Evolutionary conservation across 768 basidiomycete species (phyloP).

Genomic region (Hebeloma cylindrosporum): DNA sequence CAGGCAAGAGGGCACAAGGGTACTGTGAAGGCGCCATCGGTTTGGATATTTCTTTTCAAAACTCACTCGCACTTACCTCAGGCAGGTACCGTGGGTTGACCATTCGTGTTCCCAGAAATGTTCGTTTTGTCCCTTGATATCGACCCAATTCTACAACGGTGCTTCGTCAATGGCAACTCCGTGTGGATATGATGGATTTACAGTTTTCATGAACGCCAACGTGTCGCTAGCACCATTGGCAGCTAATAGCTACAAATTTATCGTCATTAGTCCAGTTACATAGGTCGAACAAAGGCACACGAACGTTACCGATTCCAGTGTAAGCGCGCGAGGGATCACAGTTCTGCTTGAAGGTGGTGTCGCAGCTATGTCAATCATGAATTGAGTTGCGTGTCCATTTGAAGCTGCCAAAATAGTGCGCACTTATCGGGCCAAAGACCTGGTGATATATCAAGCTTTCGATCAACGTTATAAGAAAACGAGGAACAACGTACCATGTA

Average conservation of each 20-base stretch:
- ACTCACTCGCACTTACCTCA: conserved; percentile 36
- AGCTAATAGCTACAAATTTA: conserved; percentile 46
- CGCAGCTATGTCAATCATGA: conserved; percentile 43
- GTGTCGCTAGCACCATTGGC: conserved; percentile 60
- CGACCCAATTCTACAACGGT: conserved; percentile 53
- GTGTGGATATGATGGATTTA: conserved; percentile 10
- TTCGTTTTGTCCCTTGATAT: conserved; percentile 57
- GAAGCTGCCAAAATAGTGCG: conserved; percentile 16
- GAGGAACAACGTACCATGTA: conserved; percentile 57
- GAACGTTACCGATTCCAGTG: conserved; percentile 30
- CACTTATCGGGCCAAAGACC: conserved; percentile 71
- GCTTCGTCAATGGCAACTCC: neutral
- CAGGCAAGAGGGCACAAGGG: conserved; percentile 57
- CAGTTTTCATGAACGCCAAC: conserved; percentile 55
- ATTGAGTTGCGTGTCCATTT: neutral
- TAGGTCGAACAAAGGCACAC: conserved; percentile 14
- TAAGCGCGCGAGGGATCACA: conserved; percentile 42
- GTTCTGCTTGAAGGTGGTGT: conserved; percentile 37
- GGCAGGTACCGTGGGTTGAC: conserved; percentile 64
- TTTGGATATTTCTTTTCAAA: neutral
- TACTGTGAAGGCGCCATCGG: conserved; percentile 38
- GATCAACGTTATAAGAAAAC: neutral
- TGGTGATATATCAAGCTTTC: conserved; percentile 16
- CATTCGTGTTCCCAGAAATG: conserved; percentile 80
- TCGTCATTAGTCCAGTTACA: conserved; percentile 5